These are phyloP conservation scores for Citrullus mucosospermus DNA, from an alignment of 306 rosid genomes.

Conservation along the genomic window DNA sequence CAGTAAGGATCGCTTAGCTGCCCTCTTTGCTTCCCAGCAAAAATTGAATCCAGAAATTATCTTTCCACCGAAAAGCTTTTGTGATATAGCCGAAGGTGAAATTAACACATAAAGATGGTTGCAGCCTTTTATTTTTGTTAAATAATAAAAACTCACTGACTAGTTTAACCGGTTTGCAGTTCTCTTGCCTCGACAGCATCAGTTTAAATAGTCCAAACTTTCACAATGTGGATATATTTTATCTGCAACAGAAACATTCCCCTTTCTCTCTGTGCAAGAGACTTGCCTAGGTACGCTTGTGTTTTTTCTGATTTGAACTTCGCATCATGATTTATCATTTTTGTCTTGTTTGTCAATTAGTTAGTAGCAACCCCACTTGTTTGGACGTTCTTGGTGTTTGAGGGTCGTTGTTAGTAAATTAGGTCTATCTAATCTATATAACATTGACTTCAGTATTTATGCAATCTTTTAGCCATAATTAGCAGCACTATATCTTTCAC, in stretches of 20 bases:
- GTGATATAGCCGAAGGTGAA: constrained; percentile 56
- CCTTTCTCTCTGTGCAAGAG: neutral
- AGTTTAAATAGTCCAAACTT: constrained; percentile 13
- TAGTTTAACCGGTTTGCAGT: constrained; percentile 27
- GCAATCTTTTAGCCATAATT: neutral
- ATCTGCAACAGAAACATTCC: neutral
- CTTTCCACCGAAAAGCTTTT: constrained; percentile 52
- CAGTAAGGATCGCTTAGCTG: constrained; percentile 54
- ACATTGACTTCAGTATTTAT: neutral
- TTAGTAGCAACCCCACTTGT: neutral
- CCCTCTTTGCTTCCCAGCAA: constrained; percentile 39
- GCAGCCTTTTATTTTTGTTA: neutral
- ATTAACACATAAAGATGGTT: neutral
- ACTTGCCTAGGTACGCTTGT: constrained; percentile 1
- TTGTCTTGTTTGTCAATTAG: neutral
- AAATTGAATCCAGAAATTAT: constrained; percentile 32
- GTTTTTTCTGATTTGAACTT: neutral
- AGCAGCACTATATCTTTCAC: neutral
- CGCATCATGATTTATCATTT: neutral
- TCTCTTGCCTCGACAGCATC: constrained; percentile 41
- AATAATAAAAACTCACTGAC: neutral
- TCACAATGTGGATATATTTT: constrained; percentile 2
- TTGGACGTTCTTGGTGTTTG: neutral
- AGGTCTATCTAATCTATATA: neutral
- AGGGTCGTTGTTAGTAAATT: neutral